Base-by-base conservation (phyloP, 148 eudicot genomes). In the Rhododendron griersonianum region DNA sequence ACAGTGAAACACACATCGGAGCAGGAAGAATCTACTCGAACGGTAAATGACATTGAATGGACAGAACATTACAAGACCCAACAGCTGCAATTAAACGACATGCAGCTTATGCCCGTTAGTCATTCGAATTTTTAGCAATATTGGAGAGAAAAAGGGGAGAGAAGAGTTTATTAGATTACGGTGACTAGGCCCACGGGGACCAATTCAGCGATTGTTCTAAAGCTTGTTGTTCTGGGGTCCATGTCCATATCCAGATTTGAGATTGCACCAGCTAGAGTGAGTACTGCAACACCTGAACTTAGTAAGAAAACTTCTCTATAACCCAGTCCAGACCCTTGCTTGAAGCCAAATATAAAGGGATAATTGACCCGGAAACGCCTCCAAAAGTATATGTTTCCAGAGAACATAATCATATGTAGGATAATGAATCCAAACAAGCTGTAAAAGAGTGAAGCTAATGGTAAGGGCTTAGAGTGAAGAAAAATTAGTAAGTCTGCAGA, bases 301-400 rank as follows among this genome's bases (percentile, higher is more conserved):
- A 93, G 87, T 79, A 94, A 92, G 75, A 93, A 89, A 18, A 94
- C 93, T 90, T 94, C 95, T 67, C 90, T 88, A 80, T 90, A 94
- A 78, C 96, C 89, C 84, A 92, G 83, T 82, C 93, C 98, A 30
- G 93, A 92, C 89, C 95, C 98, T 81, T 90, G 93, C 90, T 92
- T 92, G 90, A 94, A 92, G 87, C 93, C 95, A 90, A 96, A 96
- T 90, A 96, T 96, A 82, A 94, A 94, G 18, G 98, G 88, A 84
- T 96, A 94, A 85, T 94, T 94, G 93, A 96, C 87, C 89, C 91
- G 89, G 85, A 90, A 93, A 53, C 88, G 94, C 91, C 87, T 94
- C 98, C 98, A 94, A 67, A 94, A 89, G 91, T 91, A 95, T 89
- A 92, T 92, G 88, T 93, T 92, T 89, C 90, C 92, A 61, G 95